phyloP scores from a whole-genome alignment of 805 yeast genomes.

The Yamadazyma kitorensis region DNA sequence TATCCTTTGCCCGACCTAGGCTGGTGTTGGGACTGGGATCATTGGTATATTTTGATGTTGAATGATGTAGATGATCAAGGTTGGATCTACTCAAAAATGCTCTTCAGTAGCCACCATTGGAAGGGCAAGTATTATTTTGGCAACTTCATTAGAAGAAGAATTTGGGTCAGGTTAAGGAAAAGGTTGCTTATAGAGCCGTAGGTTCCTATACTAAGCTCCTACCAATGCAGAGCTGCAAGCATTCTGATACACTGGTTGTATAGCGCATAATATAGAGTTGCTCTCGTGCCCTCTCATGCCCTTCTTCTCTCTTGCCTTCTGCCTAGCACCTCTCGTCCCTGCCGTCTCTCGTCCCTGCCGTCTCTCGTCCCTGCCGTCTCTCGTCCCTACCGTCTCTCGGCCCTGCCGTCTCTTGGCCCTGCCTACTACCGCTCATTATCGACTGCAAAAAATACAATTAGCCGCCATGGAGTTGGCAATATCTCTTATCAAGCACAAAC shows the following conservation, averaged over 20 bases:
- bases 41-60: slow-evolving; percentile 73
- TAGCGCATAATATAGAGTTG: no score
- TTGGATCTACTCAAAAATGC: slow-evolving; percentile 66
- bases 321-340: no score
- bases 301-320: no score
- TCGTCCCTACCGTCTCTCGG: no score
- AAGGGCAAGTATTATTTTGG: slow-evolving; percentile 59
- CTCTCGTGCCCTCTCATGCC: no score
- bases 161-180: slow-evolving; percentile 53
- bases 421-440: no score
- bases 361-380: background rate
- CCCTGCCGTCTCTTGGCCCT: no score
- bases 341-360: background rate
- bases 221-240: no score
- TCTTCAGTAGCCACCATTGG: slow-evolving; percentile 54
- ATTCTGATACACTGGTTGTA: no score
- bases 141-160: slow-evolving; percentile 61
- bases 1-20: slow-evolving; percentile 54
- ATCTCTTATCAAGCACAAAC: slow-evolving; percentile 1
- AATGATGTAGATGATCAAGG: slow-evolving; percentile 79
- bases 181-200: no score
- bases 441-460: no score
- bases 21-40: slow-evolving; percentile 68
- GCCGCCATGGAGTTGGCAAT: slow-evolving; percentile 5
- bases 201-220: no score